phyloP scores from a whole-genome alignment of 2,329 filamentous ascomycete species.

The Botrytis fragariae region DNA sequence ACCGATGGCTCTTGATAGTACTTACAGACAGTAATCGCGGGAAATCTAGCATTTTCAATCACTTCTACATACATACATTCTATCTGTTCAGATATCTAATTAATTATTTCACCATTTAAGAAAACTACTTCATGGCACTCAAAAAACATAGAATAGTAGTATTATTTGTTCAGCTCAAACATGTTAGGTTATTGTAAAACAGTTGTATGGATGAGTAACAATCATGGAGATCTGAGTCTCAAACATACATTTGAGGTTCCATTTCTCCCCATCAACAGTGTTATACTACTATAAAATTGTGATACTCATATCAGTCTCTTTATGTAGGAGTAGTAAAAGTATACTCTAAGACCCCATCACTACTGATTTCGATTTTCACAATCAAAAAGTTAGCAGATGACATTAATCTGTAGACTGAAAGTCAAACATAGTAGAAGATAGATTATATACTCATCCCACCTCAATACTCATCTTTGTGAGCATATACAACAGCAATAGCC shows the following conservation, averaged over 20 bases:
- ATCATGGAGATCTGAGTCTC: too few species aligned
- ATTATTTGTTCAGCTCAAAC: not conserved
- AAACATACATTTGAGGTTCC: too few species aligned
- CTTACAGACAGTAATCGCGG: not conserved
- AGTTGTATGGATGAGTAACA: not conserved
- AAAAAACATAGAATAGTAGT: not conserved
- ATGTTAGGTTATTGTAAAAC: not conserved
- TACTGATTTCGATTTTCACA: not conserved
- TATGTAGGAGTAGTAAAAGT: not conserved
- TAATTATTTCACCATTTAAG: not conserved
- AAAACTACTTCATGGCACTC: not conserved
- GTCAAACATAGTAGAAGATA: not conserved
- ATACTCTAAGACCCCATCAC: not conserved
- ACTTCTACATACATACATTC: not conserved
- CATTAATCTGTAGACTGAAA: not conserved
- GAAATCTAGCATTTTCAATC: not conserved
- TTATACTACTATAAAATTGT: not conserved
- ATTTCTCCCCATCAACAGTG: not conserved
- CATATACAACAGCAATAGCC: not conserved
- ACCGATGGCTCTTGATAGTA: not conserved
- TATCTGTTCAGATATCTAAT: not conserved
- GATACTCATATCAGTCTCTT: not conserved
- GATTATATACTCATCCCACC: too few species aligned
- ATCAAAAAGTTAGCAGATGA: not conserved
- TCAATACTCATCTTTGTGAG: not conserved